These are phyloP conservation scores for Neofusicoccum parvum DNA, from an alignment of 2,329 filamentous ascomycete genomes.

Conservation along the genomic window DNA sequence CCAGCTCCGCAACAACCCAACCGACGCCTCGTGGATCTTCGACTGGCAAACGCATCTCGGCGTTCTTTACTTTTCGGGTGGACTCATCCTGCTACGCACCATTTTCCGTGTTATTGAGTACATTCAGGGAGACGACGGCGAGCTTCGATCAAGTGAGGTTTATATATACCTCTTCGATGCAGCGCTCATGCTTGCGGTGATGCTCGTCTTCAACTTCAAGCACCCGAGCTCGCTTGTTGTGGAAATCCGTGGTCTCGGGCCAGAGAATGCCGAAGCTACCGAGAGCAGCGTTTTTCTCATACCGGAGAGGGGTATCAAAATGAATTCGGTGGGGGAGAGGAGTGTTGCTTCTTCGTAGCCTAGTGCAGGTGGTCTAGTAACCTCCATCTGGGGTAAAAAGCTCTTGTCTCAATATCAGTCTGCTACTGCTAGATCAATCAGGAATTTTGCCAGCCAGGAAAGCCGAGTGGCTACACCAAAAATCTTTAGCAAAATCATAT, in stretches of 20 bases:
- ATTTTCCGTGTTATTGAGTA: conserved; percentile 55
- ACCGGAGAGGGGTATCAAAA: no score
- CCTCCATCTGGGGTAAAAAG: no score
- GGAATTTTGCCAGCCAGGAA: no score
- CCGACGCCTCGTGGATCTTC: not conserved
- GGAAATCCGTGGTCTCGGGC: not conserved
- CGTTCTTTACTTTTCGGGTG: conserved; percentile 46
- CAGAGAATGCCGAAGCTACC: not conserved
- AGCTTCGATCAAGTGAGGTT: conserved; percentile 47
- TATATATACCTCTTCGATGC: conserved; percentile 54
- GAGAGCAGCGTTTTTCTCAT: not conserved
- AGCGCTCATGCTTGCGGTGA: conserved; percentile 46
- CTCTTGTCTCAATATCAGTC: no score
- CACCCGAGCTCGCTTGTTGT: conserved; percentile 20
- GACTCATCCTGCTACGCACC: conserved; percentile 52
- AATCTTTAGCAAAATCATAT: no score
- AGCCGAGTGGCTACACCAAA: no score
- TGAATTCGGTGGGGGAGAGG: no score
- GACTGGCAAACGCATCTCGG: conserved; percentile 39
- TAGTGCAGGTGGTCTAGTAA: no score
- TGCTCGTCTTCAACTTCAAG: conserved; percentile 40
- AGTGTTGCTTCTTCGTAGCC: no score
- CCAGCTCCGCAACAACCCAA: conserved; percentile 26
- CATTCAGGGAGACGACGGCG: conserved; percentile 46
- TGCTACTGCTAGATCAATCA: no score